Evolutionary conservation across 257 asterid species (phyloP).

Genomic region (Thymus mandschuricus): DNA sequence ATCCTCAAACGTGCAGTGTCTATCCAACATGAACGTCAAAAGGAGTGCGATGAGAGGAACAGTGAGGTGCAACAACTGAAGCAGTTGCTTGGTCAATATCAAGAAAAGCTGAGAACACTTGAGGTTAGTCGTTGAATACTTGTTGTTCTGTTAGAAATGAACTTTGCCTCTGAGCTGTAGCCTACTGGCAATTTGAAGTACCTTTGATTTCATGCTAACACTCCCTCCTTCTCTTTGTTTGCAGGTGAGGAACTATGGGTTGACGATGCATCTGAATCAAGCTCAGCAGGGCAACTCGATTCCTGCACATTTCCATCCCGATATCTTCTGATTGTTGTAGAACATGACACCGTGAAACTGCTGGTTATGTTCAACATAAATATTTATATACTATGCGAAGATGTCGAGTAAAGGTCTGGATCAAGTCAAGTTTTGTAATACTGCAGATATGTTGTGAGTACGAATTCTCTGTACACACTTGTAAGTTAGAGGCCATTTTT

Average conservation of each 20-base stretch:
- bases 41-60: constrained; percentile 66
- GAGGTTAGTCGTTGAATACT: constrained; percentile 51
- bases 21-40: constrained; percentile 83
- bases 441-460: neutral
- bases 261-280: constrained; percentile 65
- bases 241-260: constrained; percentile 78
- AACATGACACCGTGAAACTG: neutral
- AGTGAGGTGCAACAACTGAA: constrained; percentile 73
- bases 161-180: neutral
- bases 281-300: constrained; percentile 64
- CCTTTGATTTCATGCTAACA: neutral
- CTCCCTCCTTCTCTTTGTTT: neutral
- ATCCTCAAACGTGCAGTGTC: constrained; percentile 84
- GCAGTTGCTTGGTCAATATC: constrained; percentile 67
- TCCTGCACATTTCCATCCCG: constrained; percentile 67
- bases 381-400: neutral
- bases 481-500: constrained; percentile 19
- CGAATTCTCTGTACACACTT: neutral
- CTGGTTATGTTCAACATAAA: constrained; percentile 13
- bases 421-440: neutral
- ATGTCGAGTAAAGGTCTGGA: neutral
- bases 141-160: neutral
- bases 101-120: constrained; percentile 68
- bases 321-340: constrained; percentile 46
- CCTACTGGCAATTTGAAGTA: neutral